Conservation (phyloP, 805 yeast genomes). For the Barnettozyma vustinii region DNA sequence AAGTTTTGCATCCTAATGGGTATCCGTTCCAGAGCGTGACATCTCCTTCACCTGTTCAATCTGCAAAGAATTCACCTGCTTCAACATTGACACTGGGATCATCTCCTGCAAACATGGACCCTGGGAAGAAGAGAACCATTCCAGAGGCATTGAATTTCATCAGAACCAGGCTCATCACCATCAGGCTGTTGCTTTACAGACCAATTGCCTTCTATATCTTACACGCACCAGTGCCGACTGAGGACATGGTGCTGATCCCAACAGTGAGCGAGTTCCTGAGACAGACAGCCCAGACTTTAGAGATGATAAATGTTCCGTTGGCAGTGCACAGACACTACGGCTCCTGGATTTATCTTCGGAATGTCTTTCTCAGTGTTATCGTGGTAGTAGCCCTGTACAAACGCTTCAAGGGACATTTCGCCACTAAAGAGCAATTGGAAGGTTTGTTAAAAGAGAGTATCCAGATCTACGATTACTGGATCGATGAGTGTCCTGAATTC, state of each 20-base stretch:
- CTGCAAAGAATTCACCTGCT: neutral
- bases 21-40: slow-evolving; percentile 14
- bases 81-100: slow-evolving; percentile 14
- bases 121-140: neutral
- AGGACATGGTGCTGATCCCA: slow-evolving; percentile 3
- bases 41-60: neutral
- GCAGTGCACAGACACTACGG: slow-evolving; percentile 25
- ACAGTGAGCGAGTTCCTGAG: slow-evolving; percentile 14
- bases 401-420: slow-evolving; percentile 11
- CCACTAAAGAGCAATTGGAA: slow-evolving; percentile 8
- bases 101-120: neutral
- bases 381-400: slow-evolving; percentile 11
- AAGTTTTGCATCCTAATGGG: slow-evolving; percentile 19
- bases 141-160: slow-evolving; percentile 22
- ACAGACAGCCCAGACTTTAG: slow-evolving; percentile 17
- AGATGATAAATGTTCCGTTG: slow-evolving; percentile 17
- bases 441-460: slow-evolving; percentile 6
- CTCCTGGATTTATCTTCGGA: slow-evolving; percentile 23
- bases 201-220: slow-evolving; percentile 18
- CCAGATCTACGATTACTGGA: slow-evolving; percentile 18
- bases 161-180: slow-evolving; percentile 19
- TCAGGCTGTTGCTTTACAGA: slow-evolving; percentile 18
- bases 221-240: slow-evolving; percentile 14
- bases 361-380: slow-evolving; percentile 9
- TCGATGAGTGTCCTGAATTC: slow-evolving; percentile 18